A percentile compares a stretch with the other conserved stretches of the same genome.
Evolutionary conservation across 2,329 filamentous ascomycete genomes (phyloP).

Genomic region (Trichoderma koningiopsis): DNA sequence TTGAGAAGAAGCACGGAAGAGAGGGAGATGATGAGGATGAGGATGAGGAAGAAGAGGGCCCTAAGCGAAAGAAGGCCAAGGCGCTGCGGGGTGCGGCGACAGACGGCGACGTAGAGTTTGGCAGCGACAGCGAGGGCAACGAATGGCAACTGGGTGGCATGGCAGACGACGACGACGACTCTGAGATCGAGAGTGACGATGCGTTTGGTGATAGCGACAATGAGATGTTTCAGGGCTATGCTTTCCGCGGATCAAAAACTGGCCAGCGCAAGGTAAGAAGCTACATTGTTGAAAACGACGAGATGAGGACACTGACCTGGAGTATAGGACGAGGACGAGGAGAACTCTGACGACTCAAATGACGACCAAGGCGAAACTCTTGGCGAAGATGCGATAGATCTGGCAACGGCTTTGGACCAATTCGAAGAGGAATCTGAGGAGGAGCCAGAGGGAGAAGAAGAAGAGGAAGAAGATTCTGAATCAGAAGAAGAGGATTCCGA

Average conservation of each 20-base stretch:
- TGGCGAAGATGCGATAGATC: conserved; percentile 61
- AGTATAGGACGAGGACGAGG: conserved; percentile 58
- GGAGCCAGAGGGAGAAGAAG: conserved; percentile 50
- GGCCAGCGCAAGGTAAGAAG: conserved; percentile 37
- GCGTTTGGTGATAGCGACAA: conserved; percentile 89
- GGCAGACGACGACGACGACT: conserved; percentile 60
- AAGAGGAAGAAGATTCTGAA: conserved; percentile 44
- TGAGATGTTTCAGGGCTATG: conserved; percentile 77
- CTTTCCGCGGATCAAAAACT: conserved; percentile 53
- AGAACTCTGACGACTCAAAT: conserved; percentile 49
- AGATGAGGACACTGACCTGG: background rate
- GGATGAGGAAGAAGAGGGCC: conserved; percentile 55
- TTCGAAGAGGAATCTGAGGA: conserved; percentile 54
- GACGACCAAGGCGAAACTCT: conserved; percentile 61
- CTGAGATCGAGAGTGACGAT: conserved; percentile 69
- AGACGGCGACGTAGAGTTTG: conserved; percentile 66
- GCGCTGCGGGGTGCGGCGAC: conserved; percentile 47
- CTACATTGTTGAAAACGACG: background rate
- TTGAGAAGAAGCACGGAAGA: conserved; percentile 48
- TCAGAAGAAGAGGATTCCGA: conserved; percentile 48
- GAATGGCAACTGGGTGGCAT: conserved; percentile 75
- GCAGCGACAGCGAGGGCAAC: conserved; percentile 83
- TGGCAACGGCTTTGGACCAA: conserved; percentile 59
- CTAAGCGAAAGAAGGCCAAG: conserved; percentile 46
- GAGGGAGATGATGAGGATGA: conserved; percentile 53